These are phyloP conservation scores for Linanthus parryae DNA, from an alignment of 148 eudicot species.

Conservation along the genomic window DNA sequence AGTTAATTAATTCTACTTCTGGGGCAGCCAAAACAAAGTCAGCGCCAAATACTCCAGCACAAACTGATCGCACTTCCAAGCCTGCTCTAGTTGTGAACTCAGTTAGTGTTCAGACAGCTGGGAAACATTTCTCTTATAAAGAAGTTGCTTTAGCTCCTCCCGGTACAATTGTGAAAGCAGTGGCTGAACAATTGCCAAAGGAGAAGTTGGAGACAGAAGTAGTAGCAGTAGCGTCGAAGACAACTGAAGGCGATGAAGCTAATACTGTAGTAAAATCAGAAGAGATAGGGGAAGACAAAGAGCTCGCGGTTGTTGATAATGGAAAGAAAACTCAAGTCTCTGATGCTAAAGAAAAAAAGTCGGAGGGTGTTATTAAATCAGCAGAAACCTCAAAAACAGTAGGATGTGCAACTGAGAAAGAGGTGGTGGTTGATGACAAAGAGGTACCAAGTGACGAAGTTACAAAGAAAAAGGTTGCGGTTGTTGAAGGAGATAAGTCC, in stretches of 20 bases:
- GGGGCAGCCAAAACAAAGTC: conserved; percentile 37
- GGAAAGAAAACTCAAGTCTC: conserved; percentile 8
- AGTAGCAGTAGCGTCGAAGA: conserved; percentile 13
- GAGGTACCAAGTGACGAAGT: conserved; percentile 13
- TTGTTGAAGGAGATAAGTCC: conserved; percentile 10
- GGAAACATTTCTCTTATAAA: conserved; percentile 89
- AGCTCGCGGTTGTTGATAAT: conserved; percentile 21
- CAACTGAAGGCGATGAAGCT: conserved; percentile 13
- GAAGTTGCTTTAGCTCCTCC: conserved; percentile 97
- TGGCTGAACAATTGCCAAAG: conserved; percentile 45
- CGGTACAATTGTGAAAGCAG: conserved; percentile 82
- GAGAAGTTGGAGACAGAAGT: conserved; percentile 24
- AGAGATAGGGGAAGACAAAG: conserved; percentile 18
- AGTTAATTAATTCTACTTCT: conserved; percentile 23
- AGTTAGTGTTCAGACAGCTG: conserved; percentile 45
- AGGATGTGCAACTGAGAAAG: conserved; percentile 9
- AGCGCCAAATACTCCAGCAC: conserved; percentile 58
- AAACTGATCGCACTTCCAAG: conserved; percentile 41
- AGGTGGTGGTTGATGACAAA: conserved; percentile 16
- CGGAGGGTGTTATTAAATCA: not conserved
- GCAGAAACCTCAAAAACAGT: not conserved
- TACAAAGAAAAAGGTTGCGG: conserved; percentile 9
- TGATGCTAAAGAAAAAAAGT: conserved; percentile 20
- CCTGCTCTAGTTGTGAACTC: conserved; percentile 36
- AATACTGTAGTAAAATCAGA: conserved; percentile 19